Evolutionary conservation across 2,329 filamentous ascomycete genomes (phyloP).

Genomic region (Aschersonia sp.): DNA sequence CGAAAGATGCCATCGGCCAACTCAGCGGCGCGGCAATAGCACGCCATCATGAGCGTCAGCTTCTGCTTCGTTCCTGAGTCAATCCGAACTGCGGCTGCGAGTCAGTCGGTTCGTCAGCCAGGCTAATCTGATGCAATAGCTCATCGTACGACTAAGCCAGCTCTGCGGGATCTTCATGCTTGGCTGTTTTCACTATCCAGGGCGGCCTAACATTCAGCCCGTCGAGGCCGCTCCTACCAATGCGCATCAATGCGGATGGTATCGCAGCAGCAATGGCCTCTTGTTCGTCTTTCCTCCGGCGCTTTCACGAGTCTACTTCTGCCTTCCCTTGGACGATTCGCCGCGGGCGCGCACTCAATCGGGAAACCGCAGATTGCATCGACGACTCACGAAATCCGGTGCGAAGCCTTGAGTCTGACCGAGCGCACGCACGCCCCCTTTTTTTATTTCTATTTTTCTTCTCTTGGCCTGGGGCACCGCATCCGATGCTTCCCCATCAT

Average conservation of each 20-base stretch:
- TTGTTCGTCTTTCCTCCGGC: too few relatives aligned
- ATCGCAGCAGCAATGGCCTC: too few relatives aligned
- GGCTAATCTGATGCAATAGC: neutral
- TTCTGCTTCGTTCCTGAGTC: neutral
- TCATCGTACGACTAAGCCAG: neutral
- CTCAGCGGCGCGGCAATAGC: neutral
- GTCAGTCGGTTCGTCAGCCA: neutral
- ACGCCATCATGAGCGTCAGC: neutral
- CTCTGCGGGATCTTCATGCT: neutral
- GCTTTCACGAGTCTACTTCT: neutral
- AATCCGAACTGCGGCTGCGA: neutral
- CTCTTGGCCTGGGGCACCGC: neutral
- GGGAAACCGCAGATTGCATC: neutral
- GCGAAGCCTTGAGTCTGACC: neutral
- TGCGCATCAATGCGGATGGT: neutral
- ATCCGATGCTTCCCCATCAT: neutral
- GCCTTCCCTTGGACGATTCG: neutral
- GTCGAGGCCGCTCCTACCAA: neutral
- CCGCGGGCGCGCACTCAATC: neutral
- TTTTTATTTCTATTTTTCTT: neutral
- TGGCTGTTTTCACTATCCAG: neutral
- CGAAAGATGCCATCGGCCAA: neutral
- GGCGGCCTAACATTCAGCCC: neutral
- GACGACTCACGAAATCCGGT: neutral
- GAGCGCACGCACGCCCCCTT: neutral